Percentiles rank a stretch among this genome's conserved stretches.
Conservation (phyloP, 345 rosid species). For the Camelina sativa region DNA sequence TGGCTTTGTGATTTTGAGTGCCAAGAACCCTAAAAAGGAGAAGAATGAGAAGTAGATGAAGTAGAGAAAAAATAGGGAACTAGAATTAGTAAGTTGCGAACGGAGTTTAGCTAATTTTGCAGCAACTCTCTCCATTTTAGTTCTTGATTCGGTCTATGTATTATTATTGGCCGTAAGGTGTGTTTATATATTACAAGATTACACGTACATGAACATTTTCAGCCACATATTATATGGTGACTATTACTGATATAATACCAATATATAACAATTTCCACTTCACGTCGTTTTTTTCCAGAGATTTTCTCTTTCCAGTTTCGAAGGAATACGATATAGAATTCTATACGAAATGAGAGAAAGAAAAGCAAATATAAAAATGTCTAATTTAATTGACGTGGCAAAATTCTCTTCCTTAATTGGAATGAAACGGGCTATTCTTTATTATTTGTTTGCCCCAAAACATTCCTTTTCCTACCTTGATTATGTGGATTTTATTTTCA, state of each 20-base stretch:
- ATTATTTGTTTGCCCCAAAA: not conserved
- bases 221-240: slow-evolving; percentile 21
- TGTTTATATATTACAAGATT: slow-evolving; percentile 32
- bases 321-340: too few species aligned
- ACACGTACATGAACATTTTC: slow-evolving; percentile 2
- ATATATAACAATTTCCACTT: not conserved
- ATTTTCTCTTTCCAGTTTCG: not conserved
- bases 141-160: not conserved
- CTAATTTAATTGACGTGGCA: not conserved
- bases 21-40: slow-evolving; percentile 49
- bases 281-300: not conserved
- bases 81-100: slow-evolving; percentile 11
- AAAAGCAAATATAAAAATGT: not conserved
- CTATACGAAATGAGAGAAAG: not conserved
- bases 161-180: not conserved
- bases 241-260: not conserved
- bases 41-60: slow-evolving; percentile 48
- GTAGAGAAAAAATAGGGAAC: slow-evolving; percentile 46
- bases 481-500: not conserved
- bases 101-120: slow-evolving; percentile 21
- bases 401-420: not conserved
- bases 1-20: slow-evolving; percentile 48
- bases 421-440: not conserved
- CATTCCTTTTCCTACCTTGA: not conserved
- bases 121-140: slow-evolving; percentile 23